Evolutionary conservation across 2,329 filamentous ascomycete genomes (phyloP).

Genomic region (Ascochyta pisi): DNA sequence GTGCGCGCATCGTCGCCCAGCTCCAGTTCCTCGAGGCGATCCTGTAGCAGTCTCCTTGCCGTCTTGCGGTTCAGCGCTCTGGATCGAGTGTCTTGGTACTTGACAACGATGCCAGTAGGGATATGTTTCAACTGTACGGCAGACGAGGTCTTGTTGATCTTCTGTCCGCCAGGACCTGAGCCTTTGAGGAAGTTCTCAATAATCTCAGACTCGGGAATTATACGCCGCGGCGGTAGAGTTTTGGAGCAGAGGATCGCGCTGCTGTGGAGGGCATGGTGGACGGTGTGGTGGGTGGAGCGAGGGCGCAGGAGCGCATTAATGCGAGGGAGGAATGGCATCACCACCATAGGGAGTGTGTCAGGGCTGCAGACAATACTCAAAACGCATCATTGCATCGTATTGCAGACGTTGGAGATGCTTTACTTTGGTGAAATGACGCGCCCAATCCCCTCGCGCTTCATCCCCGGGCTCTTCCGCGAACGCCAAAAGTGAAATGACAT

Average conservation of each 20-base stretch:
- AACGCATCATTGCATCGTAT: conserved; percentile 21
- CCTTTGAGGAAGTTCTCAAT: conserved; percentile 89
- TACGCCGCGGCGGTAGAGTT: conserved; percentile 70
- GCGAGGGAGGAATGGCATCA: conserved; percentile 19
- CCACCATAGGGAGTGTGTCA: conserved; percentile 1
- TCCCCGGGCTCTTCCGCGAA: conserved; percentile 15
- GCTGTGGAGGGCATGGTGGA: conserved; percentile 14
- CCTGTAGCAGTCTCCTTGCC: conserved; percentile 77
- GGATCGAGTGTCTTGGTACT: conserved; percentile 90
- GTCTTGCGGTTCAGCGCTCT: conserved; percentile 86
- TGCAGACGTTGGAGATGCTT: background rate
- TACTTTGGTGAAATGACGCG: conserved; percentile 4
- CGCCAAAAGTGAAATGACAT: conserved; percentile 19
- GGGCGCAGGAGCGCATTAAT: conserved; percentile 16
- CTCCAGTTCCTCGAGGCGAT: conserved; percentile 75
- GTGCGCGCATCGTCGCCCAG: conserved; percentile 74
- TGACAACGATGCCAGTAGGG: conserved; percentile 90
- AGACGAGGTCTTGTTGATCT: conserved; percentile 98
- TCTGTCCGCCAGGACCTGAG: conserved; percentile 91
- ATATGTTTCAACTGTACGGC: conserved; percentile 92
- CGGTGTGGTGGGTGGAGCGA: conserved; percentile 21
- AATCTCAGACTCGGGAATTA: conserved; percentile 78
- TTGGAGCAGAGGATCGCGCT: conserved; percentile 25
- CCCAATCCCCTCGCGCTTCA: conserved; percentile 18
- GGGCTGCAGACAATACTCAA: conserved; percentile 19